A percentile compares a stretch with the other conserved stretches of the same genome.
Evolutionary conservation across 441 rosid species (phyloP).

Genomic region (Adansonia rubrostipa): DNA sequence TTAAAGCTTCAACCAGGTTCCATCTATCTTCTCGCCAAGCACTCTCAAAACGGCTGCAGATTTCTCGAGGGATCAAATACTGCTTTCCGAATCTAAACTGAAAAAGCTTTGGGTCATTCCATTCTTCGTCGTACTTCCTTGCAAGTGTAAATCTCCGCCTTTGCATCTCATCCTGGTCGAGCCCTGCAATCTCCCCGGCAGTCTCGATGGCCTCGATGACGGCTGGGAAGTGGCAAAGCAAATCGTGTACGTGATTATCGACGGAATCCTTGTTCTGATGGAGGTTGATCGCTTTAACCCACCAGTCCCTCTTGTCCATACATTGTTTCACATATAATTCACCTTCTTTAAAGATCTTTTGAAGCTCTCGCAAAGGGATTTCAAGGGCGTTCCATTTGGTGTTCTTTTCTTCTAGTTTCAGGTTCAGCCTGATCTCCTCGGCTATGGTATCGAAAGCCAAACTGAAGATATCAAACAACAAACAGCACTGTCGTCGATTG

Average conservation of each 20-base stretch:
- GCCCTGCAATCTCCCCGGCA: conserved; percentile 81
- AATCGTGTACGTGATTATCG: conserved; percentile 79
- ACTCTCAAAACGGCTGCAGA: conserved; percentile 54
- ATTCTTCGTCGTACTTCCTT: conserved; percentile 75
- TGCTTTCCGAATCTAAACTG: conserved; percentile 83
- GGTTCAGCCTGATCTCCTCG: conserved; percentile 71
- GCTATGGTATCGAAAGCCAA: conserved; percentile 64
- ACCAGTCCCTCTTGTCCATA: conserved; percentile 82
- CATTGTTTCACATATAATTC: conserved; percentile 74
- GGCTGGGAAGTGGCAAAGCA: conserved; percentile 66
- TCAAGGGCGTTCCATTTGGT: conserved; percentile 86
- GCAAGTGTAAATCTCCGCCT: conserved; percentile 66
- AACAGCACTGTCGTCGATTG: conserved; percentile 74
- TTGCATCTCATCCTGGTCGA: conserved; percentile 76
- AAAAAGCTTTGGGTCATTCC: conserved; percentile 80
- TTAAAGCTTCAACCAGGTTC: conserved; percentile 67
- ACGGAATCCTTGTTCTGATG: conserved; percentile 81
- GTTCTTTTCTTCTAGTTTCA: conserved; percentile 78
- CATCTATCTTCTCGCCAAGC: conserved; percentile 84
- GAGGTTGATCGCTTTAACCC: conserved; percentile 73
- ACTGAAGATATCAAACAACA: conserved; percentile 64
- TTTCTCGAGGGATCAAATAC: conserved; percentile 63
- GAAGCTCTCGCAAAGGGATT: conserved; percentile 76
- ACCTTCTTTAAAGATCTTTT: conserved; percentile 82
- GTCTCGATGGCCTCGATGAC: conserved; percentile 84